Base-by-base conservation (phyloP, 768 basidiomycete species). In the Lentinula edodes region DNA sequence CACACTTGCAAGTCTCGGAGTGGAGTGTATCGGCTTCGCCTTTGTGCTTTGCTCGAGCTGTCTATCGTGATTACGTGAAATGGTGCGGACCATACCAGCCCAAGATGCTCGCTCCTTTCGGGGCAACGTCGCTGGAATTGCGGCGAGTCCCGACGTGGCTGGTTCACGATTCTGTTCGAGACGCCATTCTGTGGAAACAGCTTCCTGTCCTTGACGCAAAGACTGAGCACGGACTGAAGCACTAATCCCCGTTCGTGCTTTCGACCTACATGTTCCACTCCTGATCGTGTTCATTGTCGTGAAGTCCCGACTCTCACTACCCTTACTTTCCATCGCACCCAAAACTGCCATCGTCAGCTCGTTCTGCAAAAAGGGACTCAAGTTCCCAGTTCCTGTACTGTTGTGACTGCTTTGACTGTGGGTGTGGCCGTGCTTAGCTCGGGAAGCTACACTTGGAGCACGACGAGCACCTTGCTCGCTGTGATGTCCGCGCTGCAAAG, bases 301-400 rank as follows among this genome's bases (percentile, higher is more conserved):
- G 36, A 56, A 56, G n/a, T 56, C 41, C 18, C 41, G 55, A 5
- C 55, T 56, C 3, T 28, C 55, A 43, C 18, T 16, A 15, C 32
- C 23, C 18, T 39, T 42, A 15, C 28, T 43, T 9, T 56, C 41
- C 55, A 56, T 42, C 23, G 55, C 55, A 42, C 23, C 13, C 55
- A 56, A 28, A 12, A 56, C 55, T 20, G 55, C 39, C 42, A 56
- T 56, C 7, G 55, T 56, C 42, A 56, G n/a, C 23, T 56, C 39
- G n/a, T 56, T 41, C 15, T 41, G 55, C 39, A 56, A 28, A 2
- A 41, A 28, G 28, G 55, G 55, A 41, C 38, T 28, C 55, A 18
- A 42, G 18, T 13, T 20, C 39, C 39, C 55, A 9, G 2, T 39
- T 39, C 6, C 6, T 35, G 34, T 18, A 32, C 52, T 52, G 8